These are phyloP conservation scores for Aureobasidium sp. DNA, from an alignment of 2,329 filamentous ascomycete genomes.

Conservation along the genomic window DNA sequence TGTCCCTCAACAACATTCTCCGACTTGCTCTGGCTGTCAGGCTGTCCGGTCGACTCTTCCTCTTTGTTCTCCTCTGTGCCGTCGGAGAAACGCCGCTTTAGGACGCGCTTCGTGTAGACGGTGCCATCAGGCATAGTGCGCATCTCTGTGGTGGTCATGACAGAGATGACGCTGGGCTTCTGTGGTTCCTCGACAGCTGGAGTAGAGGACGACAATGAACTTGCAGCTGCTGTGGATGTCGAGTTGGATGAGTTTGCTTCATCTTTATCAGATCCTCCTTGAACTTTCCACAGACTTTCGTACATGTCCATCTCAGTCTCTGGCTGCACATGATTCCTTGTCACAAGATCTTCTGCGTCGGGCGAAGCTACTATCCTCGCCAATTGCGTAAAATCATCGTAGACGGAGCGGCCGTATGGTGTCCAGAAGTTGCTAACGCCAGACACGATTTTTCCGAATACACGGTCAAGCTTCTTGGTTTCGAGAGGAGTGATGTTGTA, in stretches of 20 bases:
- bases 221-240: neutral
- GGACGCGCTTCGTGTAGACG: constrained; percentile 49
- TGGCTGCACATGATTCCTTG: neutral
- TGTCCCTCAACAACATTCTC: neutral
- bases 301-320: constrained; percentile 49
- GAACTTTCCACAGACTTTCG: constrained; percentile 37
- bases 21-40: neutral
- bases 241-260: constrained; percentile 16
- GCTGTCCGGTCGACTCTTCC: constrained; percentile 40
- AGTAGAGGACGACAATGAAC: neutral
- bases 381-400: constrained; percentile 19
- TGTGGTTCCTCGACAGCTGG: neutral
- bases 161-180: constrained; percentile 42
- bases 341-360: constrained; percentile 15
- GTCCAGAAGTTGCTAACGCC: constrained; percentile 14
- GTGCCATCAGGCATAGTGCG: constrained; percentile 50
- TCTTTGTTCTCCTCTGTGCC: constrained; percentile 54
- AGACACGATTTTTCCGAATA: constrained; percentile 16
- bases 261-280: neutral
- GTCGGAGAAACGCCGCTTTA: constrained; percentile 54
- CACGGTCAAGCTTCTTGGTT: constrained; percentile 16
- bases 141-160: constrained; percentile 51
- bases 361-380: constrained; percentile 20
- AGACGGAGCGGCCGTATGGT: constrained; percentile 13
- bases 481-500: constrained; percentile 16